Evolutionary conservation across 2,329 filamentous ascomycete species (phyloP), one percentile per base, ranked within the genome.

Genomic region (Fusarium hainanense): DNA sequence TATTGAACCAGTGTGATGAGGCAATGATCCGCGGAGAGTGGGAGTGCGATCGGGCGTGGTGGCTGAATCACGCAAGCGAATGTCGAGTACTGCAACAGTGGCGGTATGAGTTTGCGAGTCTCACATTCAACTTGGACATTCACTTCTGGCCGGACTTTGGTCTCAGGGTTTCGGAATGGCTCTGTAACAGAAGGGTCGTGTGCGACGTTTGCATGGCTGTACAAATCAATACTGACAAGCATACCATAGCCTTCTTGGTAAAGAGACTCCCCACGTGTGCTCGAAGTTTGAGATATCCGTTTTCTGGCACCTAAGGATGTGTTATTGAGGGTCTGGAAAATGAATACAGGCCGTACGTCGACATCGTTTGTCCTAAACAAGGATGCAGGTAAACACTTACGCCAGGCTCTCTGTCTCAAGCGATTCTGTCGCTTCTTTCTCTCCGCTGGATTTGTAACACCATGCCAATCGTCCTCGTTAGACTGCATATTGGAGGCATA

Each of bases 381-480:
- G 16, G 11, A 16, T n/a, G 14, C 5, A 7, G 12, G 18, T 8
- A 41, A 6, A 16, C 7, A 52, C 49, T 52, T 16, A 52, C 49
- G 49, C 49, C 49, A 52, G 21, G 49, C 49, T 41, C 49, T 52
- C 34, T 52, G 49, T 16, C 49, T 34, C 7, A 52, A 28, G 18
- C 49, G 49, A 4, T 6, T 28, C n/a, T 52, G 49, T 41, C 23
- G 21, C 34, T 28, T 52, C 18, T 28, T 52, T 18, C 49, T 52
- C 18, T 52, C 49, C 8, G 2, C n/a, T 1, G n/a, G 49, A n/a
- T 52, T 2, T 8, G 25, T 28, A 2, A 52, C 5, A 14, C 49
- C 49, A 14, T 14, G 23, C 49, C 49, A 52, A 28, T 52, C 25
- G 12, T 52, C 34, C 6, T 28, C 16, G 13, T 9, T 11, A 13